phyloP scores from a whole-genome alignment of 2,329 filamentous ascomycete genomes.

The Colletotrichum sansevieriae region DNA sequence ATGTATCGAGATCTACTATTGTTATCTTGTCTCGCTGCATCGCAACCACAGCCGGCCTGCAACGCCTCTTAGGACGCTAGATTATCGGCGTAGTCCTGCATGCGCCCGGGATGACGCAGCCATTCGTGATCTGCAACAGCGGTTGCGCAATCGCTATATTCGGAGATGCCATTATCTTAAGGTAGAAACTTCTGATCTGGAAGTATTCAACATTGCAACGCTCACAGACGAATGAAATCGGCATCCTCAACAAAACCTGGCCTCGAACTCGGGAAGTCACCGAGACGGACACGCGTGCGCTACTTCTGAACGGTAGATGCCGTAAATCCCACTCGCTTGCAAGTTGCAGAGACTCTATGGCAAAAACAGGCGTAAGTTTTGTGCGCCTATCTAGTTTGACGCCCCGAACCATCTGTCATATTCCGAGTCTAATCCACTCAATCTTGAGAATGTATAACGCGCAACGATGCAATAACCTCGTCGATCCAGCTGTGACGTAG shows the following conservation, averaged over 20 bases:
- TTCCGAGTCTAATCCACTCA: neutral
- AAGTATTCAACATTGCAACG: neutral
- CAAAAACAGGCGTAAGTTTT: neutral
- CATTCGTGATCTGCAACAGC: neutral
- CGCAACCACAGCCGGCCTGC: too few species aligned
- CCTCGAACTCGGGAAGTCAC: neutral
- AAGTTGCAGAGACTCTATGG: neutral
- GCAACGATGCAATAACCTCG: constrained; percentile 45
- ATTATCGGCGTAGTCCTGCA: neutral
- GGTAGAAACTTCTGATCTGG: neutral
- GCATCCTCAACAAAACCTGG: too few species aligned
- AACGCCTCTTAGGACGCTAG: too few species aligned
- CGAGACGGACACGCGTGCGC: neutral
- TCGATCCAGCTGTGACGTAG: constrained; percentile 67
- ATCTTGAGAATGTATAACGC: neutral
- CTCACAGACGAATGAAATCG: neutral
- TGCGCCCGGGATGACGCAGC: neutral
- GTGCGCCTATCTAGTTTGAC: neutral
- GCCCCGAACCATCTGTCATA: too few species aligned
- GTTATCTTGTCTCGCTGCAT: neutral
- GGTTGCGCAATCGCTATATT: neutral
- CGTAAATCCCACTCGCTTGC: too few species aligned
- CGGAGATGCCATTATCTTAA: neutral
- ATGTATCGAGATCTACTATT: too few species aligned
- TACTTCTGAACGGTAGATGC: neutral